These are phyloP conservation scores for Tubosaeta sp. DNA, from an alignment of 768 basidiomycete species.

Conservation along the genomic window DNA sequence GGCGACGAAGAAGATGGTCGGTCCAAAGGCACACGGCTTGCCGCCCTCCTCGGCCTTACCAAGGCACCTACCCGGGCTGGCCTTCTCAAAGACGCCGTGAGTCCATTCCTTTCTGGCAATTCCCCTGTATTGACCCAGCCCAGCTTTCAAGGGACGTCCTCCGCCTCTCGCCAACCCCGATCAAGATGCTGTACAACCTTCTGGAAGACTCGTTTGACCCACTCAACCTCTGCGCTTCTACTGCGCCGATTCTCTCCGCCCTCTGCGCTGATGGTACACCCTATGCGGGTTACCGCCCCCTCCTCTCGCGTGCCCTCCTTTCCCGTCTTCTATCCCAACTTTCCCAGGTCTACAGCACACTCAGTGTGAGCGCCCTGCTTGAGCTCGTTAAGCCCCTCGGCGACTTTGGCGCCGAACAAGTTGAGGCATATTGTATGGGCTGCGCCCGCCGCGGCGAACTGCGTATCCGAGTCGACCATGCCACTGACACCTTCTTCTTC, in stretches of 20 bases:
- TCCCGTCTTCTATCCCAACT: conserved; percentile 89
- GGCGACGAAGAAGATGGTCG: conserved; percentile 50
- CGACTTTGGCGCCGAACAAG: conserved; percentile 58
- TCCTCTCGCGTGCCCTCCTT: conserved; percentile 86
- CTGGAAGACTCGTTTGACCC: conserved; percentile 95
- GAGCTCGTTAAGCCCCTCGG: conserved; percentile 75
- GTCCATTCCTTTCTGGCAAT: conserved; percentile 24
- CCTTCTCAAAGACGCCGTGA: conserved; percentile 81
- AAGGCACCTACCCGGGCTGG: conserved; percentile 85
- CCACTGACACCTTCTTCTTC: conserved; percentile 79
- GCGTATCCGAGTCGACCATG: conserved; percentile 83
- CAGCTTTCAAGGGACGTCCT: conserved; percentile 82
- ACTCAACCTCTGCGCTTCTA: conserved; percentile 71
- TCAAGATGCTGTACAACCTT: conserved; percentile 79
- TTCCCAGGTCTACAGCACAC: conserved; percentile 85
- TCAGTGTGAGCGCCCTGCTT: conserved; percentile 74
- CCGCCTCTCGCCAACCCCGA: conserved; percentile 64
- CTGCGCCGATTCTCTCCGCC: conserved; percentile 70
- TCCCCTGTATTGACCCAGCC: not conserved
- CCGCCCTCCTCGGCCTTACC: conserved; percentile 77
- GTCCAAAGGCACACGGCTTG: conserved; percentile 72
- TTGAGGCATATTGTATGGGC: conserved; percentile 91
- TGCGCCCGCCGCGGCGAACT: conserved; percentile 87
- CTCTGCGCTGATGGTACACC: conserved; percentile 43
- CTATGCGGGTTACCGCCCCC: conserved; percentile 81